A percentile compares a stretch with the other conserved stretches of the same genome.
Evolutionary conservation across 306 rosid genomes (phyloP).

Genomic region (Acacia melanoxylon): DNA sequence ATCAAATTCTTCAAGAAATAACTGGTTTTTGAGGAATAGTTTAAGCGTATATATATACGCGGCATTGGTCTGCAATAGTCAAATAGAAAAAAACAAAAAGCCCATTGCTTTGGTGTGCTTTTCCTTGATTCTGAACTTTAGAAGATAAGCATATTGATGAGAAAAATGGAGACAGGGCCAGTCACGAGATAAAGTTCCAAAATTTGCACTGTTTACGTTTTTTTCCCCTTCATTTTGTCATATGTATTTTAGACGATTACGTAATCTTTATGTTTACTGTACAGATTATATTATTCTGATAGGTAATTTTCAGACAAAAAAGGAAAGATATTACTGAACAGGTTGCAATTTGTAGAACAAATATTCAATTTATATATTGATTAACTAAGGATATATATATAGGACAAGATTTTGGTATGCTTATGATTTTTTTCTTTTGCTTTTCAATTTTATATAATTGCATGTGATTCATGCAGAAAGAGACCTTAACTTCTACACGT

Average conservation of each 20-base stretch:
- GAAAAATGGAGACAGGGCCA: slow-evolving; percentile 28
- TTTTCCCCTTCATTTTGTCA: slow-evolving; percentile 36
- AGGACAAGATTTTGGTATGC: not conserved
- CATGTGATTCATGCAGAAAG: not conserved
- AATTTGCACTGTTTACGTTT: slow-evolving; percentile 41
- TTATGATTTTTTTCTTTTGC: not conserved
- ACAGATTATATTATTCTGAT: not conserved
- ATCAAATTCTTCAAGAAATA: not conserved
- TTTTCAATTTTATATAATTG: not conserved
- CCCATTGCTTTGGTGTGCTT: not conserved
- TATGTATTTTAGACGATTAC: slow-evolving; percentile 31
- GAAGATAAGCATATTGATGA: not conserved
- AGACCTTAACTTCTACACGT: not conserved
- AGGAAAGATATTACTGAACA: not conserved
- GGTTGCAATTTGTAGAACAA: not conserved
- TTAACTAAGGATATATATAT: not conserved
- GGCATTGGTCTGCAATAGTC: not conserved
- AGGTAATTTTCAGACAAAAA: not conserved
- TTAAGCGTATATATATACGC: not conserved
- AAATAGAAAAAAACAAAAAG: not conserved
- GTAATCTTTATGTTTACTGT: slow-evolving; percentile 32
- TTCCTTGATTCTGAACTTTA: not conserved
- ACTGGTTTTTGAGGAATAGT: not conserved
- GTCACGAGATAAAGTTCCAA: slow-evolving; percentile 70
- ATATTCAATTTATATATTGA: not conserved